Percentiles rank a stretch among this genome's conserved stretches.
phyloP scores from a whole-genome alignment of 495 filamentous ascomycete genomes.

The Talaromyces wortmannii region DNA sequence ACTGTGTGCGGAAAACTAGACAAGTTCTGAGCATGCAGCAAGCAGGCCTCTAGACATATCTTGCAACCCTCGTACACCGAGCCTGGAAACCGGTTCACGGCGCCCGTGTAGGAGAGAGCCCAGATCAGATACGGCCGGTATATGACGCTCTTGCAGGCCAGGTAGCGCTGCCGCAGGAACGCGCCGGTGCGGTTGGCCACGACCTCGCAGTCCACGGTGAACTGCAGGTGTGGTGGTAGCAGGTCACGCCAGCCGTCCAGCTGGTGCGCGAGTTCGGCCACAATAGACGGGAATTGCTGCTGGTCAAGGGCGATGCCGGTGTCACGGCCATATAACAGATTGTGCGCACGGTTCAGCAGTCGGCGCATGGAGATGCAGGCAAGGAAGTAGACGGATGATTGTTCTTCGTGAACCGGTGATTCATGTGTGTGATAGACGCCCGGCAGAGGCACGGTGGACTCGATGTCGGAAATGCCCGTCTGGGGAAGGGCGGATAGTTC shows the following conservation, averaged over 20 bases:
- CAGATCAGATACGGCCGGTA: slow-evolving; percentile 38
- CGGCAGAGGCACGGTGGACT: slow-evolving; percentile 33
- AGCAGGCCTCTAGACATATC: slow-evolving; percentile 31
- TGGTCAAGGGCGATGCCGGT: slow-evolving; percentile 20
- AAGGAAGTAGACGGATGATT: slow-evolving; percentile 24
- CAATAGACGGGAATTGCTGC: slow-evolving; percentile 28
- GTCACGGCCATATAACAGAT: slow-evolving; percentile 20
- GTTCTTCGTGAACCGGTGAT: slow-evolving; percentile 10
- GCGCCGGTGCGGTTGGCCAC: slow-evolving; percentile 21
- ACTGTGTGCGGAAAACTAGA: slow-evolving; percentile 30
- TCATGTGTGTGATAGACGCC: slow-evolving; percentile 16
- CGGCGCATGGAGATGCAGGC: slow-evolving; percentile 29
- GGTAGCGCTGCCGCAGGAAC: slow-evolving; percentile 37
- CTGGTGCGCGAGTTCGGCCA: slow-evolving; percentile 35
- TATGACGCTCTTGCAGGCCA: slow-evolving; percentile 40
- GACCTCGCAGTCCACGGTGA: slow-evolving; percentile 17
- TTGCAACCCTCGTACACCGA: slow-evolving; percentile 26
- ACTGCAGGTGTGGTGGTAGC: slow-evolving; percentile 29
- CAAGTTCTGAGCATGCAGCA: slow-evolving; percentile 32
- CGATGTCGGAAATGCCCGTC: slow-evolving; percentile 34
- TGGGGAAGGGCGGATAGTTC: slow-evolving; percentile 36
- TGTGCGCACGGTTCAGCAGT: slow-evolving; percentile 25
- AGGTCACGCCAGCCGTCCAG: slow-evolving; percentile 35
- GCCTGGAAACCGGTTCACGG: slow-evolving; percentile 3
- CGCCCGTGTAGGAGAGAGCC: slow-evolving; percentile 25